These are phyloP conservation scores for Nematocida homosporus DNA, from an alignment of 371 early-diverging fungal species.

Conservation along the genomic window DNA sequence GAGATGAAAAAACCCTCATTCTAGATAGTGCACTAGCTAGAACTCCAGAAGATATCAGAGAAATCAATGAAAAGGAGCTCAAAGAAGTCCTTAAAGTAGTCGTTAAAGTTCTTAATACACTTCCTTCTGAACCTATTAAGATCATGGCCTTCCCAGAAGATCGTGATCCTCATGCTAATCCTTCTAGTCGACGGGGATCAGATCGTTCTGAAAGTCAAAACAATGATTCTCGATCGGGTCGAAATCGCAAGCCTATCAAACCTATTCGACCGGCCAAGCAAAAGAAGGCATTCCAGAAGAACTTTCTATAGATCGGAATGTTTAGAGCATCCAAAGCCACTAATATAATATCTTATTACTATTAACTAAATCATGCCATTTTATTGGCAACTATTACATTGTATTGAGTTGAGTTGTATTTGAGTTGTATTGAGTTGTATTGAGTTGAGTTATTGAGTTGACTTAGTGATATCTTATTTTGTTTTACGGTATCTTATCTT, in stretches of 20 bases:
- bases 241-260: background rate
- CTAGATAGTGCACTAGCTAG: constrained; percentile 5
- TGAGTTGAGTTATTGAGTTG: too few relatives aligned
- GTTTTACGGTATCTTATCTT: too few relatives aligned
- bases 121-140: constrained; percentile 22
- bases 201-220: background rate
- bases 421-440: too few relatives aligned
- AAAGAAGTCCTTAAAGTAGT: constrained; percentile 47
- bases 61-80: constrained; percentile 28
- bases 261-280: background rate
- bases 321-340: background rate
- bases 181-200: background rate
- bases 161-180: constrained; percentile 20
- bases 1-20: constrained; percentile 14
- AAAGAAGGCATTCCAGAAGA: background rate
- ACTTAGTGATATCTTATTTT: too few relatives aligned
- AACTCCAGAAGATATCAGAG: background rate
- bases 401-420: too few relatives aligned
- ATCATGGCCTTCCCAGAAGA: constrained; percentile 19
- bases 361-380: too few relatives aligned
- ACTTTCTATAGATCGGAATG: background rate
- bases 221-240: background rate
- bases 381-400: too few relatives aligned
- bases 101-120: constrained; percentile 47
- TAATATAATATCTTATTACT: background rate